Evolutionary conservation across 2,329 filamentous ascomycete species (phyloP).

Genomic region (Tolypocladium ophioglossoides): DNA sequence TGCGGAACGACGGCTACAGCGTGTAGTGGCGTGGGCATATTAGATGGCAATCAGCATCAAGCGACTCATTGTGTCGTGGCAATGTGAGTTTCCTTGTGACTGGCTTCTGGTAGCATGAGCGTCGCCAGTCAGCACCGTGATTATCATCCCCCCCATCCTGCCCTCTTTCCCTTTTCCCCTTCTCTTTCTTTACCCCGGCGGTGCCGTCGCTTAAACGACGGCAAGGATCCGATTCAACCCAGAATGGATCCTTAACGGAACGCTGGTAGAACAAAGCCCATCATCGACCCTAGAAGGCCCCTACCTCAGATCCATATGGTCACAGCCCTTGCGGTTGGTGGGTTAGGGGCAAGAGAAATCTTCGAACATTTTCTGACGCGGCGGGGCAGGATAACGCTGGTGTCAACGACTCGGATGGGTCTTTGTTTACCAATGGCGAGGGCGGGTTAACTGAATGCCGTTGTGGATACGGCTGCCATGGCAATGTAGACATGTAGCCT

Average conservation of each 20-base stretch:
- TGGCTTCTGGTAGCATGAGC: not conserved
- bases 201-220: constrained; percentile 61
- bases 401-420: not conserved
- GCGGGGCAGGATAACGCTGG: not conserved
- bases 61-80: not conserved
- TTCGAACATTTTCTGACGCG: constrained; percentile 22
- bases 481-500: not conserved
- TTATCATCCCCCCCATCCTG: not conserved
- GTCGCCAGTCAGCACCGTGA: not conserved
- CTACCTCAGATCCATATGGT: constrained; percentile 14
- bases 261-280: constrained; percentile 59
- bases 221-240: constrained; percentile 59
- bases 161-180: not conserved
- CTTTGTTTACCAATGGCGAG: not conserved
- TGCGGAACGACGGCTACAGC: not conserved
- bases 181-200: constrained; percentile 39
- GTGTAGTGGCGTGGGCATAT: not conserved
- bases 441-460: too few relatives aligned
- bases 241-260: constrained; percentile 72
- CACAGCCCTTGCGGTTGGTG: constrained; percentile 18
- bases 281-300: constrained; percentile 28
- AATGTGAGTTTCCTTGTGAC: not conserved
- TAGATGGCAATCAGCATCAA: constrained; percentile 1
- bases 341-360: constrained; percentile 30
- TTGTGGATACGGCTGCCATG: not conserved